Base-by-base conservation (phyloP, 805 yeast genomes). In the Sugiyamaella chiloensis region DNA sequence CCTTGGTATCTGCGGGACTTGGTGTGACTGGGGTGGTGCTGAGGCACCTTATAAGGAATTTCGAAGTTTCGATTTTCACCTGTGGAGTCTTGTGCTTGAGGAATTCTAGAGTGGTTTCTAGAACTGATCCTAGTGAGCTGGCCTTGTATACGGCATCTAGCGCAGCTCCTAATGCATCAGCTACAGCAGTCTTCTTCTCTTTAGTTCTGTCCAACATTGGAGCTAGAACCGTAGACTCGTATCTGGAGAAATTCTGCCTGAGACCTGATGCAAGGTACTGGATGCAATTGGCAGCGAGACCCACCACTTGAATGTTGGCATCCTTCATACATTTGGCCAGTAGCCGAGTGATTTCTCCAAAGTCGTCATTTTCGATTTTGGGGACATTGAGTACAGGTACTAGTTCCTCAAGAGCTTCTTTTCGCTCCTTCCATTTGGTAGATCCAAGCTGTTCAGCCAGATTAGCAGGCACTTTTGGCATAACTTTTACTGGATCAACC, bases 341-440 rank as follows among this genome's bases (percentile, higher is more conserved):
- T 1, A 74, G 63, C 47, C 81, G 68, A n/a, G 82, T 66, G n/a
- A 90, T 64, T 1, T 74, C 82, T 5, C 74, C 54, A 64, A 83
- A 88, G 61, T 90, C 95, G 45, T 71, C 86, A 27, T 70, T 72
- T 6, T 70, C 66, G 39, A 82, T 70, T 1, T 79, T 79, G 37
- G 83, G 80, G 9, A 70, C 67, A 27, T 71, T 74, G 26, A 64
- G 53, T 2, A 77, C 73, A 6, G 52, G 55, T 2, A 48, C 50
- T 7, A 75, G 61, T 52, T 81, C 89, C 41, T 87, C 91, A 47
- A 93, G 71, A 0, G 78, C 87, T 56, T 87, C 96, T 49, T 86
- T 88, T 53, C 99, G 75, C 44, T 90, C 97, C 61, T 89, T 88
- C 99, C 99, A 93, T 59, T 84, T 82, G 0, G 81, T 52, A 1